Evolutionary conservation across 2,329 filamentous ascomycete species (phyloP), one percentile per base, ranked within the genome.

Genomic region (Amauroascus niger): DNA sequence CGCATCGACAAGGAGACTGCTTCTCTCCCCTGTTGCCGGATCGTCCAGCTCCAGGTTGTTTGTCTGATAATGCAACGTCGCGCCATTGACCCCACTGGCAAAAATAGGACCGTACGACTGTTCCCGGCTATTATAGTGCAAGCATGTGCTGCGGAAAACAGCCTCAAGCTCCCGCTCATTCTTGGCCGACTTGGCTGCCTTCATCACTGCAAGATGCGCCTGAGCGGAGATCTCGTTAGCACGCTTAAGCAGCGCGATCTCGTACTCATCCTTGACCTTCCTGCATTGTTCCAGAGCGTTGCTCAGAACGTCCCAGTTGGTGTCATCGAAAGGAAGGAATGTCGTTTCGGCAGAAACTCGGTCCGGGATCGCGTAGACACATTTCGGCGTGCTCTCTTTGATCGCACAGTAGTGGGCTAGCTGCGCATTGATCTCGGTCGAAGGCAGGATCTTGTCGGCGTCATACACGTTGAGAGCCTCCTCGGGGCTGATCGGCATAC

Each of bases 101-200:
- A 87, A 88, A 61, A 98, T 96, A n/a, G 89, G 80, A 45, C 84
- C 81, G 66, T 98, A 98, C 0, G 91, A 83, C 72, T 95, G 87
- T 49, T 81, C 75, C 58, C 85, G 86, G 2, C 87, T 85, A 57
- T 86, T 86, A 50, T 79, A 75, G 6, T 83, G 78, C 48, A 87
- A 82, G 66, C 88, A 95, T 20, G 80, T 79, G 32, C 81, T 78
- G 22, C 84, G 74, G 65, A 95, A 95, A 9, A 84, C 73, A 41
- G 86, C 88, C 65, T 95, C 86, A 24, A 95, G 79, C 61, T 96
- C 82, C 33, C 86, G 81, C 73, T 98, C 91, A 61, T 87, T 94
- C 16, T 70, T 76, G 57, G 90, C 80, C 0, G 67, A 65, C 20
- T 76, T 75, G 20, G 93, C 76, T 1, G 76, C 75, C 58, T 78